Evolutionary conservation across 192 early-diverging fungal species (phyloP), one percentile per base, ranked within the genome.

Genomic region (Podila clonocystis): DNA sequence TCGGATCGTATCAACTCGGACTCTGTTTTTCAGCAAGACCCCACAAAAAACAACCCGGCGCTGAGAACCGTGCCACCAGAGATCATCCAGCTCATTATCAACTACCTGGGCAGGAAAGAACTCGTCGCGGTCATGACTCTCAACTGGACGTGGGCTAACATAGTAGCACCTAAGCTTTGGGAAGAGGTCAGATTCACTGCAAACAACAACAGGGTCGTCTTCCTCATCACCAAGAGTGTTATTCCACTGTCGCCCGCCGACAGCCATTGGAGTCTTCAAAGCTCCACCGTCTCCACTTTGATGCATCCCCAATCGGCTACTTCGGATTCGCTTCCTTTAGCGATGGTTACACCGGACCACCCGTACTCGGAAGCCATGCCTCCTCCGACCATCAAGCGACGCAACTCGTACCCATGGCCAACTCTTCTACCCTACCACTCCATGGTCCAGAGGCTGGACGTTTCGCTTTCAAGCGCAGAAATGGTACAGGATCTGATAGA

Each of bases 361-460:
- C 20, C 20, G 26, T 26, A 4, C 24, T 12, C 63, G 17, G 24
- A 22, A 28, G 13, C 63, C 28, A n/a, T 38, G 26, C 20, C 15
- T 11, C 74, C 52, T 30, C 30, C 58, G 9, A 15, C n/a, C 5
- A 45, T 61, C 4, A 64, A 50, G n/a, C 49, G 77, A 17, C 30
- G 77, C 34, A 72, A 68, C 62, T 80, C 77, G 12, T 80, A 80
- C 36, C 77, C 77, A 20, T 80, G 77, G 77, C 77, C 77, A 65
- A 80, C 77, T 0, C 64, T 80, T 1, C 36, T 80, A 19, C 77
- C 70, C 6, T 80, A 80, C 34, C 77, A 80, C 28, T 65, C 66
- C 24, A 80, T 80, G 77, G 55, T 80, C 15, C 77, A 68, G 22
- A 58, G 50, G 0, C 71, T 80, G 19, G n/a, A 65, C 5, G 70